phyloP scores from a whole-genome alignment of 768 basidiomycete species.

The Suillus sp. region DNA sequence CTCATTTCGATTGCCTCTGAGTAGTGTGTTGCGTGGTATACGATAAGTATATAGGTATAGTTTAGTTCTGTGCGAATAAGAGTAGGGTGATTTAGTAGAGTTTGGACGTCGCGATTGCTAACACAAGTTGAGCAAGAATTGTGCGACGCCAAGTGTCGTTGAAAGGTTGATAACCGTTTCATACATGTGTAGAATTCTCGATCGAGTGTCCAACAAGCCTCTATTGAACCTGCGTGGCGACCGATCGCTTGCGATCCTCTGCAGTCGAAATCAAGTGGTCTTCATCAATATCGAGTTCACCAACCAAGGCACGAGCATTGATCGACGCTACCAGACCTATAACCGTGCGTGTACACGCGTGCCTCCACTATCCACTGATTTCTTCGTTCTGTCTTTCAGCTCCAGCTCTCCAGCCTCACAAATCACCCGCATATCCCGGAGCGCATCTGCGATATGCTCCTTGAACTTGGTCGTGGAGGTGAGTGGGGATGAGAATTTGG shows the following conservation, averaged over 20 bases:
- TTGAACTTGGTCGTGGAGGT: constrained; percentile 78
- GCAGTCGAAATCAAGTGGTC: background rate
- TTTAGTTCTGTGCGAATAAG: background rate
- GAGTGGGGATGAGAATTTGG: constrained; percentile 66
- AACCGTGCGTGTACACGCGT: background rate
- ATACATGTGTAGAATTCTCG: background rate
- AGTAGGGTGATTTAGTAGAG: background rate
- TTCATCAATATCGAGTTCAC: background rate
- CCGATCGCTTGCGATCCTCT: background rate
- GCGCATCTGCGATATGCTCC: constrained; percentile 55
- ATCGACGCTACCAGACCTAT: background rate
- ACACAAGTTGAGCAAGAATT: background rate
- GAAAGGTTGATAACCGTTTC: background rate
- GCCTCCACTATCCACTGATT: background rate
- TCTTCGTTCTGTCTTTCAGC: background rate
- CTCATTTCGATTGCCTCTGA: background rate
- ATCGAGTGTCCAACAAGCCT: background rate
- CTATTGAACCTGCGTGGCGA: background rate
- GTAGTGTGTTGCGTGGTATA: background rate
- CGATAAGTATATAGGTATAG: constrained; percentile 1
- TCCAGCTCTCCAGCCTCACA: constrained; percentile 33
- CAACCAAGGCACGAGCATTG: background rate
- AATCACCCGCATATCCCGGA: constrained; percentile 69
- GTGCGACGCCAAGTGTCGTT: background rate
- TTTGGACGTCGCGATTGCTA: background rate